A percentile compares a stretch with the other conserved stretches of the same genome.
phyloP scores from a whole-genome alignment of 2,329 filamentous ascomycete species.

The Fusarium verticillioides region DNA sequence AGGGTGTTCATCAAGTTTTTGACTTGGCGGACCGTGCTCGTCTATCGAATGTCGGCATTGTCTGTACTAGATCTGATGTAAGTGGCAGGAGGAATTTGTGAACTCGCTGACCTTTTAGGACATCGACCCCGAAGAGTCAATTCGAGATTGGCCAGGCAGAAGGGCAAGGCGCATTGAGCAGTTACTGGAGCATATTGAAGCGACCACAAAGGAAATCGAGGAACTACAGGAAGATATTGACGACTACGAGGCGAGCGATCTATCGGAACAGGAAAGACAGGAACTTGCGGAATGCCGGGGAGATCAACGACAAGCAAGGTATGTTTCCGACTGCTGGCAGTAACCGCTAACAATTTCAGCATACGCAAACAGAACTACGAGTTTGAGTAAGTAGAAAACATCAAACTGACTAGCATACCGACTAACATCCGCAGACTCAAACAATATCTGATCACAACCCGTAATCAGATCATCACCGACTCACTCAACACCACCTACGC shows the following conservation, averaged over 20 bases:
- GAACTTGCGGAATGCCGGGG: background rate
- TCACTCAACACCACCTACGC: conserved; percentile 47
- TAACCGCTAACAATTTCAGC: conserved; percentile 8
- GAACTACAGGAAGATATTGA: conserved; percentile 23
- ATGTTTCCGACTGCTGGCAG: rapidly evolving
- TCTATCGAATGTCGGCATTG: conserved; percentile 55
- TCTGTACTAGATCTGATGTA: conserved; percentile 57
- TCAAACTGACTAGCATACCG: background rate
- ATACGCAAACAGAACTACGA: conserved; percentile 17
- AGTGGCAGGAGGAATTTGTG: background rate
- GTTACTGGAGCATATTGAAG: conserved; percentile 25
- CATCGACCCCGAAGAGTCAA: conserved; percentile 48
- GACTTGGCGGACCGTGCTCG: conserved; percentile 52
- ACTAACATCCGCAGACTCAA: conserved; percentile 41
- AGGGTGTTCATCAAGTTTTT: conserved; percentile 54
- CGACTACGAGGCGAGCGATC: conserved; percentile 5
- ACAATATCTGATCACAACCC: conserved; percentile 50
- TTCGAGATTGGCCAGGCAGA: conserved; percentile 46
- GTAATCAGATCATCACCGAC: conserved; percentile 51
- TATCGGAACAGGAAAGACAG: conserved; percentile 17
- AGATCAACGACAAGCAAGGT: background rate
- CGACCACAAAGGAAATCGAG: background rate
- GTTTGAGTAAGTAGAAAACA: conserved; percentile 41
- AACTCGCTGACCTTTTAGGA: conserved; percentile 31
- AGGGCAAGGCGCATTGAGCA: conserved; percentile 29